Evolutionary conservation across 148 eudicot species (phyloP), one percentile per base, ranked within the genome.

Genomic region (Fagopyrum tataricum): DNA sequence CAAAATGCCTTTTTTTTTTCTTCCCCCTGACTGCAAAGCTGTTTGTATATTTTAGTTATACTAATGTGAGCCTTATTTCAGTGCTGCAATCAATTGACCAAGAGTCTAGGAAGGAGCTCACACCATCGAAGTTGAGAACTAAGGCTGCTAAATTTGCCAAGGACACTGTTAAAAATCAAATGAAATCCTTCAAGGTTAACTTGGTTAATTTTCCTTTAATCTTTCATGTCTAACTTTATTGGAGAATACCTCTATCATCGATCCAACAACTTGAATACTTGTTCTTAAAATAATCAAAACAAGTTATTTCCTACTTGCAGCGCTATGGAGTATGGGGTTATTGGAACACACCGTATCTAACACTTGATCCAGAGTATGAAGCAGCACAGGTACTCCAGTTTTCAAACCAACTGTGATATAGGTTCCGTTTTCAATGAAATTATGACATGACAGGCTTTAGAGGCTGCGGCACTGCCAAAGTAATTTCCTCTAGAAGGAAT

Each of bases 141-240:
- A 95, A 86, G 78, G 99, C 99, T 12, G 96, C 97, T 14, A 92
- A 95, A 80, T 95, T 91, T 84, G 97, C 97, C 18, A 95, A 85
- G 84, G 85, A 88, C 39, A 95, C 99, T 47, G 90, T 95, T 51
- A 90, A 95, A 89, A 82, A 77, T 67, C 99, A 95, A 74, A 88
- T 95, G 97, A 85, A 88, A 67, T 89, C 99, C 66, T 95, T 95
- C 75, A 95, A 95, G 93, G 93, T 89, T 47, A 49, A 6, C 5
- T 13, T 14, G 26, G 18, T 56, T 72, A 24, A 72, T 49, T 55
- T 18, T 55, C 61, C n/a, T 23, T 21, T 3, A 39, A 31, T 37
- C 6, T 37, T 8, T 64, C 21, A 37, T 37, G 49, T 46, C 10
- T 46, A 61, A 61, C 4, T 58, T 58, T 56, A 5, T 56, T 56